Evolutionary conservation across 2,329 filamentous ascomycete species (phyloP), one percentile per base, ranked within the genome.

Genomic region (Phialophora chinensis): DNA sequence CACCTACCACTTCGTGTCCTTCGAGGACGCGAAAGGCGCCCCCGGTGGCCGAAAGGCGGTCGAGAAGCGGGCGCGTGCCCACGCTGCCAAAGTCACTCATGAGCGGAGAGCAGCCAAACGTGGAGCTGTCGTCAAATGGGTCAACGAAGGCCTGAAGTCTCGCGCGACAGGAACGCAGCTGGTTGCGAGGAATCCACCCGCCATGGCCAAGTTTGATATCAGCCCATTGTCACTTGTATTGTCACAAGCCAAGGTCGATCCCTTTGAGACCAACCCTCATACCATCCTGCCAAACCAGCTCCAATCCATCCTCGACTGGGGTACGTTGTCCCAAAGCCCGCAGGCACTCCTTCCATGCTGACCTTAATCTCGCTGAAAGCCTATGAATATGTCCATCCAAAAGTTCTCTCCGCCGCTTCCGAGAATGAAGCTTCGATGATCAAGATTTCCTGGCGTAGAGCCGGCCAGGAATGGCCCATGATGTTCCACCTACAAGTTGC

Each of bases 401-500:
- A 42, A 29, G 17, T 66, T 4, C 42, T 66, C n/a, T 55, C 54
- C 6, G 23, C 27, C n/a, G 27, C 60, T 7, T 38, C 53, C 20
- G 54, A 25, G 14, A 54, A 29, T 25, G 42, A 63, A n/a, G 29
- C 52, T 5, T 27, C 60, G 1, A 56, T 42, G 54, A 54, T 66
- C 14, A 66, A 62, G 27, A 59, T 60, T 20, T 38, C 65, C 14
- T 67, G 65, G 65, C 55, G 56, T 44, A 44, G 65, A 23, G 20
- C 53, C 14, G 65, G 65, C 1, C 61, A 63, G 23, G 61, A 67
- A 25, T 67, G 65, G 65, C 65, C 65, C 6, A 27, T 61, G 17
- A 67, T 67, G 65, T 67, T 60, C 50, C 65, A 67, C 49, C 61
- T 67, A 8, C 65, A 67, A 44, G 61, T 67, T 1, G 55, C 65